Conservation (phyloP, 1,284 basidiomycete genomes). For the Trichosporon faecale region DNA sequence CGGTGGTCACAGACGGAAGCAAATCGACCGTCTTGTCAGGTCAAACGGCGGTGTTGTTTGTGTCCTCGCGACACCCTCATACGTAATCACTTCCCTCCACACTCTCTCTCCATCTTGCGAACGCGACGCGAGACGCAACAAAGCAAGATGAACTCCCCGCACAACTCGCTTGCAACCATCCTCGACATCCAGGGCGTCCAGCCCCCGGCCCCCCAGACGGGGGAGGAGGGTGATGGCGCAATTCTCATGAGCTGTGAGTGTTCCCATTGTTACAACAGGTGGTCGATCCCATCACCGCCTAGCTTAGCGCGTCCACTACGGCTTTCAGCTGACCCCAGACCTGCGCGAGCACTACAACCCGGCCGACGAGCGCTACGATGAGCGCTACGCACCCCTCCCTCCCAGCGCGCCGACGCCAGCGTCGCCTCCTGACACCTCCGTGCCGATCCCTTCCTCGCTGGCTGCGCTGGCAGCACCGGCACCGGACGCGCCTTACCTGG, state of each 20-base stretch:
- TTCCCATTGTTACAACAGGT: not conserved
- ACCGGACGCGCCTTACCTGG: conserved; percentile 13
- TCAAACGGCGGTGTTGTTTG: not conserved
- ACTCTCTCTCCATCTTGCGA: not conserved
- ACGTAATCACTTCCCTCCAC: conserved; percentile 16
- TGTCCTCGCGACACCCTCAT: not conserved
- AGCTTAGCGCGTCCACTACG: too few relatives aligned
- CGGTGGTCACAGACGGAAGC: not conserved
- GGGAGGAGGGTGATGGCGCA: conserved; percentile 13
- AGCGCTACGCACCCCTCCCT: conserved; percentile 2
- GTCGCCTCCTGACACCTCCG: conserved; percentile 25
- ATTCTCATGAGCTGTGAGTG: conserved; percentile 26
- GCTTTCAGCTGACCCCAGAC: conserved; percentile 15
- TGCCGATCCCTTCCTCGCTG: conserved; percentile 27
- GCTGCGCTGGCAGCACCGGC: conserved; percentile 19
- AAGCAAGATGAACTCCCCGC: conserved; percentile 16
- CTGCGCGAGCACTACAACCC: conserved; percentile 17
- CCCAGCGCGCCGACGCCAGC: conserved; percentile 15
- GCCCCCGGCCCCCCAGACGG: not conserved
- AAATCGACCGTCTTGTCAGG: not conserved
- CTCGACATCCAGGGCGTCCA: conserved; percentile 1
- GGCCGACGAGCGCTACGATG: not conserved
- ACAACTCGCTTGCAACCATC: conserved; percentile 15
- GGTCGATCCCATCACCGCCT: not conserved
- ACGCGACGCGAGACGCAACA: not conserved